phyloP scores from a whole-genome alignment of 2,329 filamentous ascomycete species.

The Achaetomium macrosporum region DNA sequence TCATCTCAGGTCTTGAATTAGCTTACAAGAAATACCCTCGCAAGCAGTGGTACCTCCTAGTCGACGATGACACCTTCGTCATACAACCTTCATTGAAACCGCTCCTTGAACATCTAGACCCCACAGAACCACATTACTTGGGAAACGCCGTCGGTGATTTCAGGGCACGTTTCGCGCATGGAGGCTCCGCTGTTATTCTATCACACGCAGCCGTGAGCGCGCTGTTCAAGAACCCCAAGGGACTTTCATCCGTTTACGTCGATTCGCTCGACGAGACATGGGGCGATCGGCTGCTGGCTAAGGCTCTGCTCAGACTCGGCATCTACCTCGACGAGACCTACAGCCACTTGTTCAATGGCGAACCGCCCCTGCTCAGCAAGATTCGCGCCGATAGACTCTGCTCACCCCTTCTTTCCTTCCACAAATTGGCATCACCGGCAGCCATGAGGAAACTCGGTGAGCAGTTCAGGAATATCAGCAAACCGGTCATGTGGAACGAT shows the following conservation, averaged over 20 bases:
- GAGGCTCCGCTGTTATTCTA: slow-evolving; percentile 49
- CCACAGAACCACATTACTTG: slow-evolving; percentile 42
- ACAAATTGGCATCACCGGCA: slow-evolving; percentile 40
- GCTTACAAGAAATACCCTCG: slow-evolving; percentile 43
- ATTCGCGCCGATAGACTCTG: slow-evolving; percentile 47
- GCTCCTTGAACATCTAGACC: slow-evolving; percentile 45
- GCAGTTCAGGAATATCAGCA: slow-evolving; percentile 33
- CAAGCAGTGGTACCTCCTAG: slow-evolving; percentile 55
- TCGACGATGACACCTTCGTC: slow-evolving; percentile 54
- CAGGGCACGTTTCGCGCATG: slow-evolving; percentile 50
- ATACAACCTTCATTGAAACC: slow-evolving; percentile 43
- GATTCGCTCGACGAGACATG: slow-evolving; percentile 46
- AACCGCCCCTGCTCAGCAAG: slow-evolving; percentile 43
- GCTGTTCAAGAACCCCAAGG: slow-evolving; percentile 38
- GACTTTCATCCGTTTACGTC: slow-evolving; percentile 40
- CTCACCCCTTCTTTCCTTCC: slow-evolving; percentile 49
- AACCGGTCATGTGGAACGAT: slow-evolving; percentile 45
- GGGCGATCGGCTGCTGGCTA: slow-evolving; percentile 50
- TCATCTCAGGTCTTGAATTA: slow-evolving; percentile 49
- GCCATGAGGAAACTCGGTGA: slow-evolving; percentile 42
- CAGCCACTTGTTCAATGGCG: slow-evolving; percentile 51
- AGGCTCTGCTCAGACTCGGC: slow-evolving; percentile 46
- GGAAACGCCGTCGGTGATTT: slow-evolving; percentile 54
- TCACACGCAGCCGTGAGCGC: slow-evolving; percentile 45
- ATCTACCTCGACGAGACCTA: slow-evolving; percentile 52